These are phyloP conservation scores for Madurella fahalii DNA, from an alignment of 2,329 filamentous ascomycete genomes.

Conservation along the genomic window DNA sequence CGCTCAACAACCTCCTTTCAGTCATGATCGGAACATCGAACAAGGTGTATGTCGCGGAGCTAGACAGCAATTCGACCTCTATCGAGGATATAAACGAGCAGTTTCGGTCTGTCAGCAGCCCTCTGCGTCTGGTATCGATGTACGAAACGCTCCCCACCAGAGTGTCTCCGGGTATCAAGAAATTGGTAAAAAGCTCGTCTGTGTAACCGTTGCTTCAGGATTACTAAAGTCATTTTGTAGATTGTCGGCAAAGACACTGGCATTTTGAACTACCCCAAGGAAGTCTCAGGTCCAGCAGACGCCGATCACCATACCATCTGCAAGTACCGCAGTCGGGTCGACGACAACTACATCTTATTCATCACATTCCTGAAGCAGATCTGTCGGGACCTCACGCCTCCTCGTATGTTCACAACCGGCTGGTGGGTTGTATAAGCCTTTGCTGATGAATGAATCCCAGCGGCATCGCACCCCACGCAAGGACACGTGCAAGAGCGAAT, in stretches of 20 bases:
- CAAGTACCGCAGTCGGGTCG: slow-evolving; percentile 1
- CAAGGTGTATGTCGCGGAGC: slow-evolving; percentile 4
- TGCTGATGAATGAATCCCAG: background rate
- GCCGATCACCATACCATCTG: slow-evolving; percentile 4
- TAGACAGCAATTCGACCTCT: background rate
- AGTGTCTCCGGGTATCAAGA: background rate
- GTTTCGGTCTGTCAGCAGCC: background rate
- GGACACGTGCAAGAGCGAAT: background rate
- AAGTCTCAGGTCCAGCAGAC: background rate
- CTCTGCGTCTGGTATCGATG: background rate
- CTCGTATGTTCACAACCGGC: background rate
- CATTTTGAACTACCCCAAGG: background rate
- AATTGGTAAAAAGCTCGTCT: background rate
- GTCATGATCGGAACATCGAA: background rate
- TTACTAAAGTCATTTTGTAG: background rate
- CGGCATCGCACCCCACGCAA: background rate
- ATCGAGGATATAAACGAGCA: slow-evolving; percentile 7
- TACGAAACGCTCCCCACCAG: slow-evolving; percentile 7
- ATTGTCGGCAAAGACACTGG: slow-evolving; percentile 8
- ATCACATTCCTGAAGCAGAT: slow-evolving; percentile 3
- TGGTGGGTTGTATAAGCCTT: background rate
- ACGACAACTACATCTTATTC: slow-evolving; percentile 7
- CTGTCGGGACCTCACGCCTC: background rate
- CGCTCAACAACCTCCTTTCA: slow-evolving; percentile 3
- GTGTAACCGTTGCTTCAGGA: background rate